Percentiles rank a stretch among this genome's conserved stretches.
Conservation (phyloP, 2,329 filamentous ascomycete species). For the Calcarisporium arbuscula region DNA sequence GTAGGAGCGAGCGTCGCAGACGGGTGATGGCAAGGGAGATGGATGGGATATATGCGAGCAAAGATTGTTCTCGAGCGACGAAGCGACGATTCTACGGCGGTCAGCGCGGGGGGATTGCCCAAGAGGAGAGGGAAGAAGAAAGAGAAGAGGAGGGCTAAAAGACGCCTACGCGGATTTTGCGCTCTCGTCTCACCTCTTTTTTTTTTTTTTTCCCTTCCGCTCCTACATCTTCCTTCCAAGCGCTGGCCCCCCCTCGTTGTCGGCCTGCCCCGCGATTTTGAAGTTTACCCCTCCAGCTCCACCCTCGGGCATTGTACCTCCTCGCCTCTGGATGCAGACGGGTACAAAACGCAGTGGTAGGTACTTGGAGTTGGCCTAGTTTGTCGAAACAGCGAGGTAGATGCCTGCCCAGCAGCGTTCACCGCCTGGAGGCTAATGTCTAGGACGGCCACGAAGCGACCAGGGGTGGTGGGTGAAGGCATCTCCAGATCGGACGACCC, state of each 20-base stretch:
- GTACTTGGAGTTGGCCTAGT: too few relatives aligned
- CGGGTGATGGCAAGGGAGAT: constrained; percentile 4
- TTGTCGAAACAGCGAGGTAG: too few relatives aligned
- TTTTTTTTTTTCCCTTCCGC: constrained; percentile 12
- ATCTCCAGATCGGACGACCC: too few relatives aligned
- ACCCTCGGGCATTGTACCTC: too few relatives aligned
- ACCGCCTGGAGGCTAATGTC: too few relatives aligned
- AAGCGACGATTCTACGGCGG: constrained; percentile 4
- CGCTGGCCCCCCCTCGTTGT: too few relatives aligned
- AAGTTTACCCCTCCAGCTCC: constrained; percentile 4
- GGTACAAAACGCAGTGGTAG: too few relatives aligned
- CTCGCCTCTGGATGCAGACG: too few relatives aligned
- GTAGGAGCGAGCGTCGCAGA: neutral
- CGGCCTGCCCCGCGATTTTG: constrained; percentile 1
- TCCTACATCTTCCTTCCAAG: constrained; percentile 12
- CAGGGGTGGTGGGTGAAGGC: too few relatives aligned
- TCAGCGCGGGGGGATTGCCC: constrained; percentile 11
- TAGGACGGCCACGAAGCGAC: too few relatives aligned
- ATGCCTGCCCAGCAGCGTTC: too few relatives aligned
- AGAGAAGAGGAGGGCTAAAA: constrained; percentile 5
- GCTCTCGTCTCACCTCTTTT: constrained; percentile 14
- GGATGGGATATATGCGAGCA: neutral
- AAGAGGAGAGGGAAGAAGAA: constrained; percentile 11
- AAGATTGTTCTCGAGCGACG: constrained; percentile 3
- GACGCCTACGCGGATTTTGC: constrained; percentile 6